phyloP scores from a whole-genome alignment of 805 yeast genomes.

The Teunomyces funiuensis region DNA sequence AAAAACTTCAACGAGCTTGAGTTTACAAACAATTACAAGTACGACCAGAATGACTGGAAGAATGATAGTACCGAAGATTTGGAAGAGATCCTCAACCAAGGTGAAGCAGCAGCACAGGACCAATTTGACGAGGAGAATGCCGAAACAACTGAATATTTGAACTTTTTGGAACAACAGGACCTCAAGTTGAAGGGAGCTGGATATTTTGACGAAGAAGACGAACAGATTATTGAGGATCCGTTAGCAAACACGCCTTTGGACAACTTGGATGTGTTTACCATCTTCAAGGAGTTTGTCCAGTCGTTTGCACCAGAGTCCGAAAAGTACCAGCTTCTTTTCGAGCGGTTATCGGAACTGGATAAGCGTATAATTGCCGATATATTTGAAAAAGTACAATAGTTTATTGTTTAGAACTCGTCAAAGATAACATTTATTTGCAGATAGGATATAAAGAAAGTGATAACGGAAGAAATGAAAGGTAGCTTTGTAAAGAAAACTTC shows the following conservation, averaged over 20 bases:
- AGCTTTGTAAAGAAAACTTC: neutral
- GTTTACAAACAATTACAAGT: conserved; percentile 13
- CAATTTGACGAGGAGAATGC: conserved; percentile 22
- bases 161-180: conserved; percentile 48
- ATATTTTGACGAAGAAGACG: conserved; percentile 16
- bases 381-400: conserved; percentile 3
- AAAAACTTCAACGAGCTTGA: conserved; percentile 47
- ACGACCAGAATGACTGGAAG: conserved; percentile 21
- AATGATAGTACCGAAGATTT: conserved; percentile 18
- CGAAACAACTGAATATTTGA: conserved; percentile 39
- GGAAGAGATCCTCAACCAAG: conserved; percentile 16
- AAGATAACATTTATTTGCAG: neutral
- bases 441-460: neutral
- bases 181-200: conserved; percentile 36
- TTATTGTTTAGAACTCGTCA: neutral
- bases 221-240: conserved; percentile 21
- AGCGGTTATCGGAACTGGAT: conserved; percentile 26
- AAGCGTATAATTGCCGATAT: conserved; percentile 3
- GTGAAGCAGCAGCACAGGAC: conserved; percentile 25
- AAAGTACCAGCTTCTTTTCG: conserved; percentile 50
- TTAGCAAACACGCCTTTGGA: conserved; percentile 64
- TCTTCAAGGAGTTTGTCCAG: conserved; percentile 57
- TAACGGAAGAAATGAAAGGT: neutral
- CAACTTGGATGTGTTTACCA: conserved; percentile 63
- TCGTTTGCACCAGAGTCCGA: conserved; percentile 12